Evolutionary conservation across 202 grass and related monocot genomes (phyloP), one percentile per base, ranked within the genome.

Genomic region (Setaria italica): DNA sequence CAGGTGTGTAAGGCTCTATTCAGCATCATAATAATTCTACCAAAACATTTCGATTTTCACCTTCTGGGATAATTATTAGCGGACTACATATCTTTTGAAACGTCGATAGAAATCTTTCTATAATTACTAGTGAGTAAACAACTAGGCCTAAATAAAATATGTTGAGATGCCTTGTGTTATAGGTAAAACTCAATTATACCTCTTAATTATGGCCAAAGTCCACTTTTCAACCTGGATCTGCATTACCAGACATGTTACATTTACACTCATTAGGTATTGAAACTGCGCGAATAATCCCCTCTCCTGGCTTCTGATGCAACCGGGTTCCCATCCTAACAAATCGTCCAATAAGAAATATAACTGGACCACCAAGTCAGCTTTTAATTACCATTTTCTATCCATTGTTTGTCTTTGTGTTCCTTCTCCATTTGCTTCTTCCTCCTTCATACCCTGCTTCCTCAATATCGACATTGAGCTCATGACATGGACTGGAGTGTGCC

Each of bases 1-100:
- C 87, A 89, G 92, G 95, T 98, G 54, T 73, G 42, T 81, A 70
- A 77, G 20, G 20, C 33, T 29, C 7, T 55, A 21, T 80, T 37
- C 3, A 69, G 25, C 34, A 56, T 81, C 37, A 57, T 42, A 6
- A 34, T 58, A 45, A 55, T 30, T 60, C 21, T 77, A 13, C 39
- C 21, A 60, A 77, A 56, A 39, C 7, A 57, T 1, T 81, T 57
- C 32, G 1, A 74, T 20, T 74, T 74, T 55, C 15, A 1, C 47
- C 14, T 32, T 53, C 14, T 35, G 48, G 47, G 48, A 54, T 54
- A 54, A 4, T 34, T 54, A 12, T 74, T 55, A 37, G 48, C 35
- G 72, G 32, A 66, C 2, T 35, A 16, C 33, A 17, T 19, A 66
- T 37, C 6, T 37, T 66, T 35, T 35, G 33, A 66, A 66, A 33